Conservation (phyloP, 2,329 filamentous ascomycete species). For the Dactylellina haptotyla region DNA sequence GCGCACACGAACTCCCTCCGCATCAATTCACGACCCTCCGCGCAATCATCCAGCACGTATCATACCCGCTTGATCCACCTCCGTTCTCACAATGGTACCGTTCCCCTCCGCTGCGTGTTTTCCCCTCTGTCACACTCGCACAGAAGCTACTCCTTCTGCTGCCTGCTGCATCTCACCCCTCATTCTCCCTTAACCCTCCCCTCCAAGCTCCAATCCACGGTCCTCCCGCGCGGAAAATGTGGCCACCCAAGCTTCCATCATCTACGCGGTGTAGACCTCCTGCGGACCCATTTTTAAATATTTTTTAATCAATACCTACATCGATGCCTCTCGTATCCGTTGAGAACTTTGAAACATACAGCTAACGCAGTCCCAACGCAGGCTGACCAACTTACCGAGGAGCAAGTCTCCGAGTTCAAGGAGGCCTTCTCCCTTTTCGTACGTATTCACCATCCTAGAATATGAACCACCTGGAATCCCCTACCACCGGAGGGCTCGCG, state of each 20-base stretch:
- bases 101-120: background rate
- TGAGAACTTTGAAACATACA: background rate
- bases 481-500: too few species aligned
- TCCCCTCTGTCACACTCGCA: too few species aligned
- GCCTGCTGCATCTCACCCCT: conserved; percentile 9
- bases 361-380: conserved; percentile 62
- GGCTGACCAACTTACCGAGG: conserved; percentile 98
- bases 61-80: background rate
- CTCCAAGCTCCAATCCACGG: background rate
- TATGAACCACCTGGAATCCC: too few species aligned
- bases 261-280: background rate
- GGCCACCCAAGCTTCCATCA: background rate
- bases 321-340: background rate
- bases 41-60: background rate
- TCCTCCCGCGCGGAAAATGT: background rate
- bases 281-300: too few species aligned
- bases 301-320: too few species aligned
- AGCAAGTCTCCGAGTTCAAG: conserved; percentile 99
- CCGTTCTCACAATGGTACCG: conserved; percentile 8
- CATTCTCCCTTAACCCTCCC: background rate
- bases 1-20: background rate
- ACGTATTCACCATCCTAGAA: conserved; percentile 66
- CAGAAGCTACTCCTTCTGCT: too few species aligned
- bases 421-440: conserved; percentile 99
- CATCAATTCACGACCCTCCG: background rate